Evolutionary conservation across 768 basidiomycete species (phyloP), one percentile per base, ranked within the genome.

Genomic region (Leccinum disarticulatum): DNA sequence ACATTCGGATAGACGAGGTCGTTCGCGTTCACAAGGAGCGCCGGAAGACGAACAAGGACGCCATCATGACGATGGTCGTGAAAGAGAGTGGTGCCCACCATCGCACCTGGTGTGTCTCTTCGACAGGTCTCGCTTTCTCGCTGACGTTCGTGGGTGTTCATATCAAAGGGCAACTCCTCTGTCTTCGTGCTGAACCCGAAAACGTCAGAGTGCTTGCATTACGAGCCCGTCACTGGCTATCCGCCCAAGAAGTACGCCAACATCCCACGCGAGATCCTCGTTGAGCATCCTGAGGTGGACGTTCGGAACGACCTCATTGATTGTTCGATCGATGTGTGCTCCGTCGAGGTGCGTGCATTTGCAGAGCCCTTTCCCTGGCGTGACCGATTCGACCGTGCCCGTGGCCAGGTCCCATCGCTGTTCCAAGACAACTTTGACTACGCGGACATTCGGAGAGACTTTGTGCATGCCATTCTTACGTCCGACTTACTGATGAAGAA

Each of bases 371-470:
- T 46, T 46, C 19, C 43, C 9, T 46, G 43, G 19, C 7, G 43
- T 46, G 43, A 46, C 47, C 51, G 53, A 64, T 38, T 50, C 4
- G 43, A 51, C 35, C 60, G 15, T 41, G n/a, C 2, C 43, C 36
- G 31, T 54, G 58, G 28, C 56, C 66, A 97, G 90, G 91, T 98
- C 38, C 95, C 94, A 1, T 95, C 95, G 1, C 73, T 98, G 5
- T 99, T 98, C 77, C 94, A 95, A 72, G 97, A 98, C 76, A 98
- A 98, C 76, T 99, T 99, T 69, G 97, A 98, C 76, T 98, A 95
- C 69, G 86, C 87, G 14, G 93, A 95, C 75, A 83, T 98, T 61
- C 86, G 95, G 58, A 81, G 86, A 64, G 94, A 98, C 75, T 97
- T 99, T 68, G 90, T 98, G 15, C 91, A 92, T 69, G 96, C 96